phyloP scores from a whole-genome alignment of 805 yeast genomes.

The Cyberlindnera veronae region DNA sequence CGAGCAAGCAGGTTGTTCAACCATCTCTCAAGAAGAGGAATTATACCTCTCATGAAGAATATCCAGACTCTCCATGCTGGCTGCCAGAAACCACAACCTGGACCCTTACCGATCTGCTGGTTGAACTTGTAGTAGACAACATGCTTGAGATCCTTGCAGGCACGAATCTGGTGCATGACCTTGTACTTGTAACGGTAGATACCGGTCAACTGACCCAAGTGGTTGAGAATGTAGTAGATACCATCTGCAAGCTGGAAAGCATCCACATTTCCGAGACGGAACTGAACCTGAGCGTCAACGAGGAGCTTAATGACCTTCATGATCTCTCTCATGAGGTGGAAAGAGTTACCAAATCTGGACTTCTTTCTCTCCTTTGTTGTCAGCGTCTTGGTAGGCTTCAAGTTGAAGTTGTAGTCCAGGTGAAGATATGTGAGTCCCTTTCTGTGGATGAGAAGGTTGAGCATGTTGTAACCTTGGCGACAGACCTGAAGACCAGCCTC shows the following conservation, averaged over 20 bases:
- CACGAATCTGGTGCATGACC: conserved; percentile 97
- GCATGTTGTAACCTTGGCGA: conserved; percentile 90
- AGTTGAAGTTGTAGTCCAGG: conserved; percentile 90
- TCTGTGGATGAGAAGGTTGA: conserved; percentile 83
- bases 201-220: conserved; percentile 94
- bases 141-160: conserved; percentile 93
- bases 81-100: conserved; percentile 99
- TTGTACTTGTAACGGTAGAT: conserved; percentile 94
- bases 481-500: conserved; percentile 96
- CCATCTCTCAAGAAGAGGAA: conserved; percentile 94
- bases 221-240: conserved; percentile 82
- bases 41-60: conserved; percentile 83
- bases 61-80: conserved; percentile 99
- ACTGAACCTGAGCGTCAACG: conserved; percentile 93
- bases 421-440: conserved; percentile 90
- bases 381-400: conserved; percentile 93
- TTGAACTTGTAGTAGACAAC: conserved; percentile 85
- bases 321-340: conserved; percentile 89
- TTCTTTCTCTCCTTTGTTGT: conserved; percentile 95
- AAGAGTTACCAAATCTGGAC: conserved; percentile 94
- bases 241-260: conserved; percentile 96
- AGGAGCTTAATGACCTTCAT: conserved; percentile 76
- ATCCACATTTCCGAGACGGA: conserved; percentile 83
- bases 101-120: conserved; percentile 88
- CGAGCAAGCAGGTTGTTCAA: conserved; percentile 85